Base-by-base conservation (phyloP, 2,329 filamentous ascomycete species). In the Aureobasidium sp. region DNA sequence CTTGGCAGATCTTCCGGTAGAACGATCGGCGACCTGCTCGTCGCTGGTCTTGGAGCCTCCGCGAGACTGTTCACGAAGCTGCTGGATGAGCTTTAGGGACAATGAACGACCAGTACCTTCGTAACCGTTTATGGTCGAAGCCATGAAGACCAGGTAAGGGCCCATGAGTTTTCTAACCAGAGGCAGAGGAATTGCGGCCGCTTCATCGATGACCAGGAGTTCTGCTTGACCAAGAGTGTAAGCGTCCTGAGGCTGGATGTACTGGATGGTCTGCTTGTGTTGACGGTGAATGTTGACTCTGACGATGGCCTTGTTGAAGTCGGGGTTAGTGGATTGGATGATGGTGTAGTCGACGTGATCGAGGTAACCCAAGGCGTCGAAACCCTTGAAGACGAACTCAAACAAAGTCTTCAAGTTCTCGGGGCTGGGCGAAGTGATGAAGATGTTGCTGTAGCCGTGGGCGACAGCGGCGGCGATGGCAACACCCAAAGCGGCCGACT, bases 381-480 rank as follows among this genome's bases (percentile, higher is more conserved):
- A 99, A 0, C 92, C 94, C 74, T 97, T 97, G 81, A 99, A 97
- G 21, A 99, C 85, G 70, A 99, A 99, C 70, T 99, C 92, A 72
- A 99, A 99, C 8, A 99, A 81, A 0, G 94, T 99, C 78, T 97
- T 99, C 81, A 99, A 81, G 76, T 99, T 99, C 77, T 99, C 95
- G 0, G 94, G 94, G 64, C 91, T 97, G 0, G 93, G 93, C 1
- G 93, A 97, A 1, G 94, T 99, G 72, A 99, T 96, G 77, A 99
- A 99, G 69, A 99, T 96, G 74, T 99, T 99, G 79, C 91, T 96
- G 76, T 99, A 99, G 30, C 94, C 94, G 72, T 97, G 90, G 1
- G 94, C 93, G 48, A 99, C 84, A 1, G 95, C 95, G 3, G 94
- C 91, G 3, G 94, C 94, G 47, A 99, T 89, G 3, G 94, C 91